Percentiles rank a stretch among this genome's conserved stretches.
Evolutionary conservation across 2,329 filamentous ascomycete genomes (phyloP).

Genomic region (Chrysosphaeria jannelii): DNA sequence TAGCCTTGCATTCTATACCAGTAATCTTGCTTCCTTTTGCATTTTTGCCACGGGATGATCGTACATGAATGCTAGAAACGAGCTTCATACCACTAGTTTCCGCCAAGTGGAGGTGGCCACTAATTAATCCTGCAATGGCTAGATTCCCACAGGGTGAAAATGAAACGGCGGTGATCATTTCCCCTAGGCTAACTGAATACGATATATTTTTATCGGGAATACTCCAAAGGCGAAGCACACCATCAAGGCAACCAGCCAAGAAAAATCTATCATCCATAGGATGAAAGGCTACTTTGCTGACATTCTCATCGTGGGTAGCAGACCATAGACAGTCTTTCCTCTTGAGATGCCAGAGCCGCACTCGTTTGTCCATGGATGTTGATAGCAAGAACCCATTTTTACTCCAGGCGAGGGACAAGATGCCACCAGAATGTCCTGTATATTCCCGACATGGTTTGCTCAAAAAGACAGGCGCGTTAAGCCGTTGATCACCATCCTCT

Average conservation of each 20-base stretch:
- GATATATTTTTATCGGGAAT: constrained; percentile 90
- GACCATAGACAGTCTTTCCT: constrained; percentile 66
- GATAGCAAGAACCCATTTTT: constrained; percentile 96
- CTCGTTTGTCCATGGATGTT: constrained; percentile 94
- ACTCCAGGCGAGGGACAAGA: constrained; percentile 87
- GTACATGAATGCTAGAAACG: constrained; percentile 69
- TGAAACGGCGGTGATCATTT: constrained; percentile 78
- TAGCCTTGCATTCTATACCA: constrained; percentile 45
- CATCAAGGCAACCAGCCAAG: constrained; percentile 72
- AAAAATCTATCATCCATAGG: constrained; percentile 91
- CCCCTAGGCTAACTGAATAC: constrained; percentile 43
- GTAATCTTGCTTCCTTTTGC: constrained; percentile 95
- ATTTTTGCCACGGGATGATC: constrained; percentile 73
- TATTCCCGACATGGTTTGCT: constrained; percentile 54
- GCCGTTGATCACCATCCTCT: constrained; percentile 21
- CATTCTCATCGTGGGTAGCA: constrained; percentile 85
- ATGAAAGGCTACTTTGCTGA: constrained; percentile 84
- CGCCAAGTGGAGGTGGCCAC: constrained; percentile 66
- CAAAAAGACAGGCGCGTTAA: constrained; percentile 77
- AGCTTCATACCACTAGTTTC: constrained; percentile 73
- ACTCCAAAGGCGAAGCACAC: constrained; percentile 72
- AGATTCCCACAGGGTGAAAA: constrained; percentile 82
- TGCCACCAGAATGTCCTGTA: constrained; percentile 52
- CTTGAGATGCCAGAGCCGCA: constrained; percentile 75
- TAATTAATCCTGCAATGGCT: constrained; percentile 65